Conservation (phyloP, 2,329 filamentous ascomycete genomes). For the Aspergillus ibericus region DNA sequence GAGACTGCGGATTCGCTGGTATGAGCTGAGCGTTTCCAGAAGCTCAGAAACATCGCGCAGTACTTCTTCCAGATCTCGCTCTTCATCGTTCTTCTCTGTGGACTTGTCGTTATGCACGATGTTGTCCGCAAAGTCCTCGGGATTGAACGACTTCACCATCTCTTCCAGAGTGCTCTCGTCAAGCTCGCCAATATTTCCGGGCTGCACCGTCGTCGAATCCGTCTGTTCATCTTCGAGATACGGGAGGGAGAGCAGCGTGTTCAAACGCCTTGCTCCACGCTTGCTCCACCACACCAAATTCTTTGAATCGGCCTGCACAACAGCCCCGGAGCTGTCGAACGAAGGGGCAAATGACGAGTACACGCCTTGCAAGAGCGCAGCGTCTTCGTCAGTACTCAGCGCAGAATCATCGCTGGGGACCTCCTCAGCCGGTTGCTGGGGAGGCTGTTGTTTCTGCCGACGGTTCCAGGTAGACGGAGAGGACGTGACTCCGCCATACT, state of each 20-base stretch:
- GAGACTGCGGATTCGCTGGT: constrained; percentile 61
- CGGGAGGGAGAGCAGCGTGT: constrained; percentile 35
- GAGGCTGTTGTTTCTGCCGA: constrained; percentile 33
- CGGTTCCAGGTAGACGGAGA: constrained; percentile 42
- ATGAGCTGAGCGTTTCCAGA: constrained; percentile 61
- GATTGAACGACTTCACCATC: constrained; percentile 44
- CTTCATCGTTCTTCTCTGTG: constrained; percentile 35
- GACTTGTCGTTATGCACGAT: constrained; percentile 19
- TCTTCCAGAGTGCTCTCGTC: constrained; percentile 44
- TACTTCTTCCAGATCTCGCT: constrained; percentile 52
- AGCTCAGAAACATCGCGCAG: constrained; percentile 60
- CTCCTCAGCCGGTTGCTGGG: constrained; percentile 23
- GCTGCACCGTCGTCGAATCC: constrained; percentile 23
- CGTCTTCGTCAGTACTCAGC: constrained; percentile 33
- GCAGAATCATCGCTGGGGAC: constrained; percentile 29
- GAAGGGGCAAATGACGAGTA: constrained; percentile 53
- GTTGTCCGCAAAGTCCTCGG: constrained; percentile 34
- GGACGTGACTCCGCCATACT: constrained; percentile 41
- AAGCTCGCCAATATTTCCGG: constrained; percentile 36
- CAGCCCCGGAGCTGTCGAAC: constrained; percentile 46
- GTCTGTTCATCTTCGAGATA: constrained; percentile 24
- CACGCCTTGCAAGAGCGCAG: constrained; percentile 42
- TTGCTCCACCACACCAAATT: constrained; percentile 49
- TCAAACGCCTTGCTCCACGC: constrained; percentile 40
- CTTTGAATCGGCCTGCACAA: constrained; percentile 45